Percentiles rank a stretch among this genome's conserved stretches.
Conservation (phyloP, 176 grass and related monocot genomes). For the Elymus sibiricus region DNA sequence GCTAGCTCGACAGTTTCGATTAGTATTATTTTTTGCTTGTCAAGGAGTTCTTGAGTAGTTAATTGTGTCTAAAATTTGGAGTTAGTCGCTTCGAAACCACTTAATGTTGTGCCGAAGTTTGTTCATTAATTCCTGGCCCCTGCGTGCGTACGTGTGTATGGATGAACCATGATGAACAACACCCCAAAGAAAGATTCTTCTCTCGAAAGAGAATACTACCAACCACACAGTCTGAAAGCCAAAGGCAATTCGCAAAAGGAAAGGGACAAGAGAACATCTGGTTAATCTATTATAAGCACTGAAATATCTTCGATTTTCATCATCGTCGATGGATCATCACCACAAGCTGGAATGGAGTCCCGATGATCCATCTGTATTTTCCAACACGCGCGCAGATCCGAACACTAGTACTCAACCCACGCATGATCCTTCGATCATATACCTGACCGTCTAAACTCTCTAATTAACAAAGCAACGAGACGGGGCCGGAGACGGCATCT, state of each 20-base stretch:
- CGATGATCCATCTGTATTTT: slow-evolving; percentile 2
- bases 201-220: slow-evolving; percentile 7
- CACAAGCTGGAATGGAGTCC: not conserved
- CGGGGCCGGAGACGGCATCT: not conserved
- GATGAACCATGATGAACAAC: slow-evolving; percentile 8
- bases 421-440: slow-evolving; percentile 42
- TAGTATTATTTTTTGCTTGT: not conserved
- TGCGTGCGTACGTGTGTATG: not conserved
- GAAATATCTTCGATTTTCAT: slow-evolving; percentile 31
- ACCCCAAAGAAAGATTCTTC: not conserved
- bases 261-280: slow-evolving; percentile 13
- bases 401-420: not conserved
- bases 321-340: slow-evolving; percentile 15
- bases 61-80: not conserved
- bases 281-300: slow-evolving; percentile 16
- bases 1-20: not conserved
- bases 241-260: slow-evolving; percentile 12
- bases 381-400: slow-evolving; percentile 23
- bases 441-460: slow-evolving; percentile 4
- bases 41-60: not conserved
- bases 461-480: not conserved
- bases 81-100: not conserved
- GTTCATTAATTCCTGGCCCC: not conserved
- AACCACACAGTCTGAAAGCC: slow-evolving; percentile 14
- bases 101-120: not conserved